phyloP scores from a whole-genome alignment of 495 filamentous ascomycete genomes.

The Astrothelium macrocarpum region DNA sequence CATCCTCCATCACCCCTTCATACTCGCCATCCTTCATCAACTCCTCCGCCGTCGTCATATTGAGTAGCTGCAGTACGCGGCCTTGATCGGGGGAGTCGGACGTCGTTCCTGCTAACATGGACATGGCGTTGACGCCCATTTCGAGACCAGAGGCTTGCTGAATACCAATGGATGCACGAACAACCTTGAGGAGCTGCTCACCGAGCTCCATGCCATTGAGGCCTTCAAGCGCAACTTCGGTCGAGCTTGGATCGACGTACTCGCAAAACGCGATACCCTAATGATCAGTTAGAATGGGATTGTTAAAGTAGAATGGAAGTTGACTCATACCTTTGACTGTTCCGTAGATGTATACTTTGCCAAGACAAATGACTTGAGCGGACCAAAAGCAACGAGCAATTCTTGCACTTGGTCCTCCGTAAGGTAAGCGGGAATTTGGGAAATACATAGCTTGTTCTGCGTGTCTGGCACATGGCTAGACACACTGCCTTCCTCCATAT shows the following conservation, averaged over 20 bases:
- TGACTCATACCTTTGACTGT: slow-evolving; percentile 73
- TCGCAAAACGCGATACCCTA: slow-evolving; percentile 97
- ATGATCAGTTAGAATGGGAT: not conserved
- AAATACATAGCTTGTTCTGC: slow-evolving; percentile 87
- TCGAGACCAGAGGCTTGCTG: slow-evolving; percentile 84
- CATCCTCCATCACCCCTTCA: slow-evolving; percentile 90
- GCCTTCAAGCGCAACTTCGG: slow-evolving; percentile 80
- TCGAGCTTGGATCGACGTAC: slow-evolving; percentile 68
- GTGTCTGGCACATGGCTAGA: slow-evolving; percentile 79
- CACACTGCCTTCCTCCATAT: slow-evolving; percentile 67
- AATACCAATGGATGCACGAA: slow-evolving; percentile 81
- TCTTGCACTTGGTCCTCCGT: slow-evolving; percentile 85
- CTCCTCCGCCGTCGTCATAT: slow-evolving; percentile 97
- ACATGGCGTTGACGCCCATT: slow-evolving; percentile 97
- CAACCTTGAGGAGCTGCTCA: slow-evolving; percentile 73
- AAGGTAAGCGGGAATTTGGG: slow-evolving; percentile 79
- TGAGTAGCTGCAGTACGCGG: slow-evolving; percentile 81
- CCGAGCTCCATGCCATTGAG: slow-evolving; percentile 88
- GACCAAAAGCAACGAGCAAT: slow-evolving; percentile 79
- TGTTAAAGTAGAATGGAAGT: slow-evolving; percentile 15
- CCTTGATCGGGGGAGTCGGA: slow-evolving; percentile 63
- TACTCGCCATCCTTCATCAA: slow-evolving; percentile 90
- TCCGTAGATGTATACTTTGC: slow-evolving; percentile 82
- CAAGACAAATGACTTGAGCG: slow-evolving; percentile 83
- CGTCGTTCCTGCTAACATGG: slow-evolving; percentile 92